phyloP scores from a whole-genome alignment of 495 filamentous ascomycete genomes.

The Wilcoxina mikolae region DNA sequence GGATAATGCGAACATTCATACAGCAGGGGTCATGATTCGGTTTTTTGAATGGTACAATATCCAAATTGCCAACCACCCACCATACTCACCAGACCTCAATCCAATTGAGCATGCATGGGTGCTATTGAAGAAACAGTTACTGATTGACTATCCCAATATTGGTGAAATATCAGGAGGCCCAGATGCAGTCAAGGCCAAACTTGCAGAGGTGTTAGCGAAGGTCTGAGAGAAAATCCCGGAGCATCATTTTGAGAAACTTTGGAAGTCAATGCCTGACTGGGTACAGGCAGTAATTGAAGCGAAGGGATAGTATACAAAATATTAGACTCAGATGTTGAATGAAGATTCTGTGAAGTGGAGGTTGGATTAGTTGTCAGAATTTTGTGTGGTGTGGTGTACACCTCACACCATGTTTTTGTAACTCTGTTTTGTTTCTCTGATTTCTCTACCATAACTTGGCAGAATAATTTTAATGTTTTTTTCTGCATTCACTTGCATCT shows the following conservation, averaged over 20 bases:
- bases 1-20: conserved; percentile 14
- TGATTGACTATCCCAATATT: neutral
- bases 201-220: neutral
- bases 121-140: neutral
- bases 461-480: no score
- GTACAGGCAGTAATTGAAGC: conserved; percentile 9
- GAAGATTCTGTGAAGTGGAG: no score
- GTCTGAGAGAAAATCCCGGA: conserved; percentile 9
- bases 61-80: neutral
- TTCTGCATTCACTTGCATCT: no score
- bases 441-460: no score
- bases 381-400: no score
- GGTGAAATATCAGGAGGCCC: neutral
- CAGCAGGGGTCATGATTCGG: neutral
- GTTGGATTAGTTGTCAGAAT: no score
- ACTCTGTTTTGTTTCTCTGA: no score
- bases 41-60: conserved; percentile 2
- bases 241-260: conserved; percentile 12
- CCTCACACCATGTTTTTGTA: no score
- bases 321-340: no score
- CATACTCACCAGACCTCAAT: conserved; percentile 16
- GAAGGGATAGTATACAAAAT: conserved; percentile 8
- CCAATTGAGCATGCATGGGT: conserved; percentile 15
- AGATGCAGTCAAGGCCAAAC: neutral
- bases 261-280: neutral